Conservation (phyloP, 1,284 basidiomycete genomes). For the Mycosarcoma mackinlayi region DNA sequence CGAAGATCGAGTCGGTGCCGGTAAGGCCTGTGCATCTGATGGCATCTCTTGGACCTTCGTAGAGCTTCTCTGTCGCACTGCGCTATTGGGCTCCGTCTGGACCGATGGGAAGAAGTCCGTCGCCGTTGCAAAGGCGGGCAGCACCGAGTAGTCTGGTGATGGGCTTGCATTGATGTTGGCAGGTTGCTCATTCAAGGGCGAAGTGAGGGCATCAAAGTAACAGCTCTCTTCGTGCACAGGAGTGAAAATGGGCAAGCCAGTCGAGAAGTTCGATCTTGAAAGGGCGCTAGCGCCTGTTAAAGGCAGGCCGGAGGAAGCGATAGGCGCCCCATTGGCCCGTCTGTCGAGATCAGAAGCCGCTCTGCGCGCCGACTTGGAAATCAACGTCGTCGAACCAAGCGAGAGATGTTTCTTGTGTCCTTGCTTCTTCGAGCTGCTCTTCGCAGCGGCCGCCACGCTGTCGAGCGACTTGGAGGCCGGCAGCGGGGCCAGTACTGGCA, state of each 20-base stretch:
- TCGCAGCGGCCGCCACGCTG: conserved; percentile 1
- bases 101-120: conserved; percentile 14
- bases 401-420: conserved; percentile 37
- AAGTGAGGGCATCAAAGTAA: conserved; percentile 39
- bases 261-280: conserved; percentile 15
- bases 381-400: conserved; percentile 29
- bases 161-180: neutral
- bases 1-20: conserved; percentile 9
- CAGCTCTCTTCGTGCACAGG: conserved; percentile 23
- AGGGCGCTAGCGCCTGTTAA: conserved; percentile 4
- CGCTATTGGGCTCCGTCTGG: conserved; percentile 3
- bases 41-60: too few species aligned
- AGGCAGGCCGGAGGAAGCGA: conserved; percentile 2
- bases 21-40: neutral
- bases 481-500: conserved; percentile 7
- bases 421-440: neutral
- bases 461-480: conserved; percentile 33
- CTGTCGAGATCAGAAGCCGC: conserved; percentile 30
- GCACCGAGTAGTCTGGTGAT: conserved; percentile 14
- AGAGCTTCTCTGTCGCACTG: too few species aligned
- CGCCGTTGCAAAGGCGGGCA: conserved; percentile 28
- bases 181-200: conserved; percentile 17
- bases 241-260: conserved; percentile 16
- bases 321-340: conserved; percentile 16
- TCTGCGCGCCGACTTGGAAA: conserved; percentile 22